Evolutionary conservation across 1,284 basidiomycete genomes (phyloP).

Genomic region (Malassezia brasiliensis): DNA sequence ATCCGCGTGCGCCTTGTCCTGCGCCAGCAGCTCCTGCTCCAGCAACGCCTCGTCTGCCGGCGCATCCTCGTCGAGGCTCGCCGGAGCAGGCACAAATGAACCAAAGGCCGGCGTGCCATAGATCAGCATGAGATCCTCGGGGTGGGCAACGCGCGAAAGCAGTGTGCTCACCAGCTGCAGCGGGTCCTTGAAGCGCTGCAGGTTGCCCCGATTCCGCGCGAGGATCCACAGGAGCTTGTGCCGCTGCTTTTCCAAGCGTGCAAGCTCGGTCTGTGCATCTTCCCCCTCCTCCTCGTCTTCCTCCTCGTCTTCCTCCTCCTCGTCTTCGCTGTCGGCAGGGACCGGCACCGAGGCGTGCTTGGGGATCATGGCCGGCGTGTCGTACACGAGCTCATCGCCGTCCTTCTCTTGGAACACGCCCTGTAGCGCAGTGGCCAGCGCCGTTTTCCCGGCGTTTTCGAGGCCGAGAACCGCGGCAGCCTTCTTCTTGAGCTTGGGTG

Average conservation of each 20-base stretch:
- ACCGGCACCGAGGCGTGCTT: constrained; percentile 18
- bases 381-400: constrained; percentile 29
- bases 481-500: constrained; percentile 19
- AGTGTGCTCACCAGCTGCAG: constrained; percentile 32
- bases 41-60: constrained; percentile 22
- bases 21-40: constrained; percentile 16
- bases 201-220: constrained; percentile 39
- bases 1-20: constrained; percentile 31
- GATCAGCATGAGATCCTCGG: constrained; percentile 40
- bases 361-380: constrained; percentile 32
- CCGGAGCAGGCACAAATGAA: constrained; percentile 25
- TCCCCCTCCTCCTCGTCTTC: constrained; percentile 2
- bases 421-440: constrained; percentile 28
- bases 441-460: constrained; percentile 29
- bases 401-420: constrained; percentile 24
- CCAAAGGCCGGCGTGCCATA: constrained; percentile 43
- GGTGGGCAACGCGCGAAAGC: constrained; percentile 30
- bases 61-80: constrained; percentile 25
- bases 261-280: constrained; percentile 5
- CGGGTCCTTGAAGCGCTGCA: constrained; percentile 42
- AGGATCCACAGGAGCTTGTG: constrained; percentile 21
- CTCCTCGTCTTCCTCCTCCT: not conserved
- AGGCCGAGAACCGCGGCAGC: constrained; percentile 31
- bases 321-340: constrained; percentile 15
- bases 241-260: not conserved